A percentile compares a stretch with the other conserved stretches of the same genome.
Conservation (phyloP, 768 basidiomycete species). For the Pisolithus albus region DNA sequence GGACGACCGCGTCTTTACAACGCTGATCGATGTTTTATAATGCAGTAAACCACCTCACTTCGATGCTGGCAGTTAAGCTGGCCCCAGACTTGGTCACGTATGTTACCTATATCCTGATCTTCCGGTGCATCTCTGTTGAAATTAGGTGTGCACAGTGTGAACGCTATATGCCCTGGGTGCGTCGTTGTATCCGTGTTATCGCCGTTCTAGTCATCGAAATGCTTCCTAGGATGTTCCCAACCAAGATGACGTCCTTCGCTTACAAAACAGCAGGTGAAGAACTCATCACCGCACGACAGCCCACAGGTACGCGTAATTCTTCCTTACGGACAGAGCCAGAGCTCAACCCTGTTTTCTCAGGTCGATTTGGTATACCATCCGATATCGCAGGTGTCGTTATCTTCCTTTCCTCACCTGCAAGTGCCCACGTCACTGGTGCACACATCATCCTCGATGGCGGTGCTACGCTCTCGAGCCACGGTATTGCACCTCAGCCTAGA, state of each 20-base stretch:
- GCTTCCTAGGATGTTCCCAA: slow-evolving; percentile 57
- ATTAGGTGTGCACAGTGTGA: slow-evolving; percentile 49
- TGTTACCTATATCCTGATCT: slow-evolving; percentile 19
- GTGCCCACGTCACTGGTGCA: slow-evolving; percentile 67
- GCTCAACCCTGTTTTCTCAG: slow-evolving; percentile 26
- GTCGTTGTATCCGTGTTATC: slow-evolving; percentile 1
- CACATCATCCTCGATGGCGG: slow-evolving; percentile 73
- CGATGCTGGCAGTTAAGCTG: slow-evolving; percentile 61
- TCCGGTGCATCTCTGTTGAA: background rate
- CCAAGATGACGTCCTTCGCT: slow-evolving; percentile 78
- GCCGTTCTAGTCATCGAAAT: background rate
- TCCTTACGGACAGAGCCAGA: background rate
- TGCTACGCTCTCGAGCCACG: slow-evolving; percentile 14
- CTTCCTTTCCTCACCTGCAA: slow-evolving; percentile 65
- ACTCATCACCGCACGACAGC: slow-evolving; percentile 46
- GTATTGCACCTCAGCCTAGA: slow-evolving; percentile 20
- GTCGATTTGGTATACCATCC: slow-evolving; percentile 54
- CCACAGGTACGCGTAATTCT: slow-evolving; percentile 44
- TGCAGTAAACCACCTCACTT: slow-evolving; percentile 72
- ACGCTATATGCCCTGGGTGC: slow-evolving; percentile 79
- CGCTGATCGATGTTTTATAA: background rate
- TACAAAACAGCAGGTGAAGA: slow-evolving; percentile 51
- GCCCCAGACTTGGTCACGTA: slow-evolving; percentile 58
- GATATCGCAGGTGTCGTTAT: slow-evolving; percentile 70
- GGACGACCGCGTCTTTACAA: background rate